These are phyloP conservation scores for Microbotryum scabiosae DNA, from an alignment of 1,284 basidiomycete species.

Conservation along the genomic window DNA sequence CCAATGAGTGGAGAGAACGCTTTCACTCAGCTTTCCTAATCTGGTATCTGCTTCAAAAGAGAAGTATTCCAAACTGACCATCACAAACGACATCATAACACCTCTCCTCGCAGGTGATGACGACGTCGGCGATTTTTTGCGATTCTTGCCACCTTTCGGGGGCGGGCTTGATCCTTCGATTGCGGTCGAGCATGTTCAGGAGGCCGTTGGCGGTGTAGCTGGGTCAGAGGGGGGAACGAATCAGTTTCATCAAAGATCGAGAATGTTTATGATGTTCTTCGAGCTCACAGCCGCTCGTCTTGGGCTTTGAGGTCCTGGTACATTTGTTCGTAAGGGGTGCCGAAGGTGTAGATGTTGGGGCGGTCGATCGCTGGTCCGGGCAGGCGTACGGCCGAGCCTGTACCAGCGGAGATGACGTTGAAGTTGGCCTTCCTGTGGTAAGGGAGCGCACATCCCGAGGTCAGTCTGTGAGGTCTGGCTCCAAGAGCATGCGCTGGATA, in stretches of 20 bases:
- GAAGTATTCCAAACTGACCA: conserved; percentile 50
- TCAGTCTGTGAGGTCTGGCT: no score
- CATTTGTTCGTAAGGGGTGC: conserved; percentile 95
- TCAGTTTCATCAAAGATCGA: no score
- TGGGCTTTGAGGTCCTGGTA: conserved; percentile 85
- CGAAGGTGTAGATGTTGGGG: conserved; percentile 94
- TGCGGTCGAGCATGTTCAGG: conserved; percentile 95
- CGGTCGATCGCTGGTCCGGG: conserved; percentile 95
- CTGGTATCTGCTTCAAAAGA: conserved; percentile 4
- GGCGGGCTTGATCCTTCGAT: conserved; percentile 80
- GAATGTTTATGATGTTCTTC: no score
- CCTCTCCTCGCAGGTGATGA: conserved; percentile 97
- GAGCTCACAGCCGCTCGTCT: conserved; percentile 74
- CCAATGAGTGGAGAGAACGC: no score
- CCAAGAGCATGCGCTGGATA: no score
- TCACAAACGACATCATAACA: conserved; percentile 99
- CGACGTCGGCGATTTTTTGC: conserved; percentile 77
- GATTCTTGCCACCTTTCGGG: conserved; percentile 97
- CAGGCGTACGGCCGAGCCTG: conserved; percentile 90
- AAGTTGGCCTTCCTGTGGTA: conserved; percentile 61
- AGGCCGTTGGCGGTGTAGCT: conserved; percentile 94
- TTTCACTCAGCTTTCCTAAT: background rate
- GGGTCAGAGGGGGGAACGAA: no score
- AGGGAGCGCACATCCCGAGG: background rate
- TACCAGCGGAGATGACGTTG: conserved; percentile 87